Evolutionary conservation across 2,329 filamentous ascomycete species (phyloP).

Genomic region (Diplodia mutila): DNA sequence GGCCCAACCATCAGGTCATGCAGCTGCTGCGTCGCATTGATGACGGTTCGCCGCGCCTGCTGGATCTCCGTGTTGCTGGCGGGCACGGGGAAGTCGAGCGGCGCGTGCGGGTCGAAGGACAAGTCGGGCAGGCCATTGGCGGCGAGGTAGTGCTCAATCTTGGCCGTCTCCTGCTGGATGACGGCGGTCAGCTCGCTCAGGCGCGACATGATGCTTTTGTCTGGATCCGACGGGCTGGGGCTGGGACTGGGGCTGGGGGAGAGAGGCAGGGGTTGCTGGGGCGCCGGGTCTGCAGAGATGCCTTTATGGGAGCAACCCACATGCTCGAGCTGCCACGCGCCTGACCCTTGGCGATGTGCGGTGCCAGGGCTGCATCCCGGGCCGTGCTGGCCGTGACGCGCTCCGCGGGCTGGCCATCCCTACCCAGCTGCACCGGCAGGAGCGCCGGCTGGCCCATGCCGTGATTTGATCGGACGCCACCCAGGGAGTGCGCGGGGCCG

Average conservation of each 20-base stretch:
- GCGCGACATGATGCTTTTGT: slow-evolving; percentile 5
- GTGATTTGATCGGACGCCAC: not conserved
- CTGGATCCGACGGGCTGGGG: slow-evolving; percentile 3
- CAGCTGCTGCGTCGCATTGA: slow-evolving; percentile 32
- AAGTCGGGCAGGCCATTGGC: slow-evolving; percentile 26
- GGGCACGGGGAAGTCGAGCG: slow-evolving; percentile 30
- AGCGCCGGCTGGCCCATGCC: not conserved
- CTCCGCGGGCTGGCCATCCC: not conserved
- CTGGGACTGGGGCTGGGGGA: slow-evolving; percentile 3
- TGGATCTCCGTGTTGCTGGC: slow-evolving; percentile 28
- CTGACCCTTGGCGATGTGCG: not conserved
- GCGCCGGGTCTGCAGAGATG: slow-evolving; percentile 18
- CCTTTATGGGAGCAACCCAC: slow-evolving; percentile 16
- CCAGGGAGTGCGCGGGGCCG: not conserved
- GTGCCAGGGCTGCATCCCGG: not conserved
- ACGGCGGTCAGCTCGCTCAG: slow-evolving; percentile 27
- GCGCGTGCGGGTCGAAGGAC: slow-evolving; percentile 29
- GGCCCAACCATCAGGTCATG: slow-evolving; percentile 32
- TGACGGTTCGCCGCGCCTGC: slow-evolving; percentile 28
- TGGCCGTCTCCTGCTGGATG: slow-evolving; percentile 29
- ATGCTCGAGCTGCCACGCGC: not conserved
- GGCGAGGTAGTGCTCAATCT: slow-evolving; percentile 28
- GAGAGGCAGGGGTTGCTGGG: not conserved
- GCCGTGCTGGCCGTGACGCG: not conserved
- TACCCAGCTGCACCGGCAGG: not conserved